These are phyloP conservation scores for Rhizopus sp. DNA, from an alignment of 371 early-diverging fungal species.

Conservation along the genomic window DNA sequence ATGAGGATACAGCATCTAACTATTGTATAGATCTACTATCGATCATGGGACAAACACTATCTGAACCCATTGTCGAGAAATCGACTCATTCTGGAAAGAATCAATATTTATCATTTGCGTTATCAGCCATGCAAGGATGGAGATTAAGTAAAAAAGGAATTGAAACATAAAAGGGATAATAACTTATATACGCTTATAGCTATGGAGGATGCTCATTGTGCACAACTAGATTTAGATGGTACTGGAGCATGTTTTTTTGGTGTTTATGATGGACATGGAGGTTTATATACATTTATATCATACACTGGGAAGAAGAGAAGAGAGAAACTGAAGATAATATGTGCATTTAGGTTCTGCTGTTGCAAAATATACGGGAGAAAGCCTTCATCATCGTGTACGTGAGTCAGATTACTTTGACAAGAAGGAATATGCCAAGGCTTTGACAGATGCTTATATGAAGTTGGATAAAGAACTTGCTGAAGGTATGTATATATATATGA, in stretches of 20 bases:
- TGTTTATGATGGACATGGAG: constrained; percentile 98
- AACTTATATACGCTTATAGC: constrained; percentile 48
- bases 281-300: constrained; percentile 27
- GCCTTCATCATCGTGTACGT: constrained; percentile 75
- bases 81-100: constrained; percentile 72
- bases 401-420: constrained; percentile 62
- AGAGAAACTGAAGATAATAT: neutral
- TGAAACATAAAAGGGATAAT: neutral
- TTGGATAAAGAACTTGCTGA: constrained; percentile 75
- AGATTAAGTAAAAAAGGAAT: constrained; percentile 70
- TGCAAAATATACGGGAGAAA: constrained; percentile 85
- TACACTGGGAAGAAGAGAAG: too few relatives aligned
- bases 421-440: constrained; percentile 69
- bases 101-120: constrained; percentile 76
- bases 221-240: constrained; percentile 69
- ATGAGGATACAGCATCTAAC: too few relatives aligned
- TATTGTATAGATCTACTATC: neutral
- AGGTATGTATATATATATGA: constrained; percentile 40
- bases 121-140: constrained; percentile 97
- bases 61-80: constrained; percentile 91
- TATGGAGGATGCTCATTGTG: constrained; percentile 98
- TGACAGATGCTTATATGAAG: constrained; percentile 78
- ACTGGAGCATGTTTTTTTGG: constrained; percentile 84
- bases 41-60: constrained; percentile 95
- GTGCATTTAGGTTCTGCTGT: constrained; percentile 64